A percentile compares a stretch with the other conserved stretches of the same genome.
Evolutionary conservation across 2,329 filamentous ascomycete genomes (phyloP).

Genomic region (Dothistroma pini): DNA sequence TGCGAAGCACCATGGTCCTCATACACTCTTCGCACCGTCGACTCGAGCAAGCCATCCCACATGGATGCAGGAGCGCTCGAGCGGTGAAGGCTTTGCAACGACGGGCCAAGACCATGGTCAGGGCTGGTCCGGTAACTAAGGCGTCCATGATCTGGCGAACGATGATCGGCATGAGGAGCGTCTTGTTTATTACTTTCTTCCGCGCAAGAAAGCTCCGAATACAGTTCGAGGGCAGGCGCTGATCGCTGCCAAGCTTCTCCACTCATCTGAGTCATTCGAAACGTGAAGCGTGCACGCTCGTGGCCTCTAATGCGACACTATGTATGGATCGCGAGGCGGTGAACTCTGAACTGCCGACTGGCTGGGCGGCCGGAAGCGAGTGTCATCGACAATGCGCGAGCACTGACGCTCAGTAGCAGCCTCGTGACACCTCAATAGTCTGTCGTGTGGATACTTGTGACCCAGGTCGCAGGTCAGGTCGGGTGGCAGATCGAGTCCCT

Average conservation of each 20-base stretch:
- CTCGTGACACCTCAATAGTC: conserved; percentile 13
- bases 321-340: conserved; percentile 25
- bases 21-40: conserved; percentile 7
- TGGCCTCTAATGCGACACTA: conserved; percentile 15
- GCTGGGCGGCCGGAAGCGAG: conserved; percentile 21
- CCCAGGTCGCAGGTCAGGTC: conserved; percentile 6
- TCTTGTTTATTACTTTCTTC: background rate
- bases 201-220: conserved; percentile 2
- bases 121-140: conserved; percentile 21
- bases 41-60: conserved; percentile 12
- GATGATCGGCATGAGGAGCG: conserved; percentile 25
- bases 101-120: conserved; percentile 5
- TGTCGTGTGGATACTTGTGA: conserved; percentile 2
- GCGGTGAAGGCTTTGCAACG: conserved; percentile 12
- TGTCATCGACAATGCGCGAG: conserved; percentile 18
- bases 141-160: conserved; percentile 24
- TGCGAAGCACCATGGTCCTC: background rate
- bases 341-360: conserved; percentile 26
- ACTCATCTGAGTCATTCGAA: conserved; percentile 4
- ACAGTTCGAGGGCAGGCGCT: background rate
- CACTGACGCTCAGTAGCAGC: conserved; percentile 10
- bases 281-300: conserved; percentile 18
- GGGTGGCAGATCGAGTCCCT: conserved; percentile 1
- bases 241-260: conserved; percentile 2
- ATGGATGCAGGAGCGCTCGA: conserved; percentile 3